phyloP scores from a whole-genome alignment of 73 alveolate species.

The Loxodes magnus region DNA sequence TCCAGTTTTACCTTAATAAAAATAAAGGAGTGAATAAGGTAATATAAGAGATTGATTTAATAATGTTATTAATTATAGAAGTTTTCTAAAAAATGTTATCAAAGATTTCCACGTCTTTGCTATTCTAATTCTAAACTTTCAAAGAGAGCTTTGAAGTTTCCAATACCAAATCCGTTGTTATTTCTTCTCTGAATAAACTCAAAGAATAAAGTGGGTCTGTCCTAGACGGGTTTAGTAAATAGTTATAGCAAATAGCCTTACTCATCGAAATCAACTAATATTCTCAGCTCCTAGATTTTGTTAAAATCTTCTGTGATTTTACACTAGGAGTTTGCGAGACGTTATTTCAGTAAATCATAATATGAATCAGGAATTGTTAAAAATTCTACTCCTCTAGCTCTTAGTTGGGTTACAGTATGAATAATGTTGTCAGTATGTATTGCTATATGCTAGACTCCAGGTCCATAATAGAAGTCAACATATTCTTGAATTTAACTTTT shows the following conservation, averaged over 20 bases:
- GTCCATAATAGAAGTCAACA: slow-evolving; percentile 67
- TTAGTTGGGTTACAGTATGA: slow-evolving; percentile 36
- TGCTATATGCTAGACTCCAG: slow-evolving; percentile 70
- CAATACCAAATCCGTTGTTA: slow-evolving; percentile 76
- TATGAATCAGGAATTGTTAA: slow-evolving; percentile 58
- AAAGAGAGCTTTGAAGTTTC: slow-evolving; percentile 69
- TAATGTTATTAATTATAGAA: not conserved
- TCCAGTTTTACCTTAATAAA: too few species aligned
- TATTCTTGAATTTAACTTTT: slow-evolving; percentile 55
- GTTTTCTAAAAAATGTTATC: not conserved
- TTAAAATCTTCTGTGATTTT: slow-evolving; percentile 59
- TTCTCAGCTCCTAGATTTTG: slow-evolving; percentile 38
- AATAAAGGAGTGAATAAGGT: too few species aligned
- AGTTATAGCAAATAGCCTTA: slow-evolving; percentile 62
- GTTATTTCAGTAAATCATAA: slow-evolving; percentile 60
- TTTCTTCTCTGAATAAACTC: slow-evolving; percentile 69
- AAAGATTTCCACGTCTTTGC: slow-evolving; percentile 57
- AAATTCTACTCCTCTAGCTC: slow-evolving; percentile 65
- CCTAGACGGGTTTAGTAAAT: slow-evolving; percentile 81
- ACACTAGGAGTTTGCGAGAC: slow-evolving; percentile 37
- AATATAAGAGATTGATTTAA: too few species aligned
- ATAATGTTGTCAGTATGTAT: slow-evolving; percentile 45
- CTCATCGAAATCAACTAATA: slow-evolving; percentile 68
- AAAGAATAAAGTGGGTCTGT: slow-evolving; percentile 76
- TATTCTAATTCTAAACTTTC: slow-evolving; percentile 61